Evolutionary conservation across 345 rosid genomes (phyloP).

Genomic region (Aquilaria sinensis): DNA sequence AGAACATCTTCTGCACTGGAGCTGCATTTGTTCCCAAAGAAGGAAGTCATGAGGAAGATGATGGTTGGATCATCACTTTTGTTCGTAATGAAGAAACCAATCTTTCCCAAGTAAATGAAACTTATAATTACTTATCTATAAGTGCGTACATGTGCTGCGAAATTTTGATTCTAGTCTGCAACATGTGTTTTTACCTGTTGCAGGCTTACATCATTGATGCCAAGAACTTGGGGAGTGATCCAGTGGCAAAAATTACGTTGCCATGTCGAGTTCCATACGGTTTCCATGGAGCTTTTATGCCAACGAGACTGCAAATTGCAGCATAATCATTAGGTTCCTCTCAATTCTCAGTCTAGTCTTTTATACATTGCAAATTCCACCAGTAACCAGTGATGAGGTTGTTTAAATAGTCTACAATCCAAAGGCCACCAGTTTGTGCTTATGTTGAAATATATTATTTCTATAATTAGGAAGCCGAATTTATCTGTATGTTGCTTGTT

Average conservation of each 20-base stretch:
- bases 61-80: slow-evolving; percentile 47
- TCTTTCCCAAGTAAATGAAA: slow-evolving; percentile 26
- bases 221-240: slow-evolving; percentile 18
- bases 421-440: too few species aligned
- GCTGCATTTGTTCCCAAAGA: slow-evolving; percentile 35
- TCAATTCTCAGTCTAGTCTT: too few species aligned
- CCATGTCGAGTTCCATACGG: slow-evolving; percentile 37
- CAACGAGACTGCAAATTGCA: slow-evolving; percentile 1
- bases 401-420: too few species aligned
- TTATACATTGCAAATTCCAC: too few species aligned
- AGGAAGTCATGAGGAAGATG: slow-evolving; percentile 35
- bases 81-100: slow-evolving; percentile 38
- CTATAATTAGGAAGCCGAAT: too few species aligned
- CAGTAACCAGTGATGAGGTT: too few species aligned
- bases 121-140: not conserved
- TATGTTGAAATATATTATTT: too few species aligned
- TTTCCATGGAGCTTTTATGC: slow-evolving; percentile 34
- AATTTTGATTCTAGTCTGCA: too few species aligned
- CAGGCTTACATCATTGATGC: slow-evolving; percentile 34
- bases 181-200: not conserved
- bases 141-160: too few species aligned
- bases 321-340: not conserved
- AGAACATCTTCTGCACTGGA: slow-evolving; percentile 35
- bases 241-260: slow-evolving; percentile 28
- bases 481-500: too few species aligned